Conservation (phyloP, 2,329 filamentous ascomycete species). For the Diaporthe sp. region DNA sequence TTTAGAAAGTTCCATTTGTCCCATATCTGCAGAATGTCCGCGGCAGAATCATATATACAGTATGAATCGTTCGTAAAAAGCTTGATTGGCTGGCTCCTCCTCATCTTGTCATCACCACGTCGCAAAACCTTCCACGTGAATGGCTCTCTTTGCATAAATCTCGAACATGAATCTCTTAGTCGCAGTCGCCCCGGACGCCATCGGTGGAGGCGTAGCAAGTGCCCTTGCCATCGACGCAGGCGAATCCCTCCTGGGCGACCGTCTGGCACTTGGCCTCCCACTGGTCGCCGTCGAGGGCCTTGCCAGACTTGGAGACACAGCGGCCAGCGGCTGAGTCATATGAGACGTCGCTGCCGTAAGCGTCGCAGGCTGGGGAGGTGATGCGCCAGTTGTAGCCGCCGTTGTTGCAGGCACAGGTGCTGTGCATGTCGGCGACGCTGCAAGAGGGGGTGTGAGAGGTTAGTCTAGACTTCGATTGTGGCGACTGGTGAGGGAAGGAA, state of each 20-base stretch:
- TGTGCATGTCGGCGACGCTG: constrained; percentile 43
- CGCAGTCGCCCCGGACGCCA: constrained; percentile 36
- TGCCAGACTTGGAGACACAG: constrained; percentile 36
- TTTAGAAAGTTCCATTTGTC: constrained; percentile 23
- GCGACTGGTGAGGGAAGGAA: neutral
- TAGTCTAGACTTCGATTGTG: neutral
- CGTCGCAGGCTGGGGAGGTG: constrained; percentile 40
- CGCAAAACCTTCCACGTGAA: neutral
- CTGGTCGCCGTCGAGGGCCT: constrained; percentile 40
- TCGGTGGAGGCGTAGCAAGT: constrained; percentile 39
- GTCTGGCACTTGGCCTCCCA: constrained; percentile 42
- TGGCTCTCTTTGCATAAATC: neutral
- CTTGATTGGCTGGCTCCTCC: neutral
- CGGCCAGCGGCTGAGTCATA: constrained; percentile 40
- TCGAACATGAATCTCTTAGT: neutral
- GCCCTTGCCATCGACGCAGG: constrained; percentile 42
- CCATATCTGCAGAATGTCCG: constrained; percentile 29
- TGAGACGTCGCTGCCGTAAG: constrained; percentile 37
- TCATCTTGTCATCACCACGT: constrained; percentile 8
- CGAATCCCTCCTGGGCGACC: constrained; percentile 39
- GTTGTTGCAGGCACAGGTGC: constrained; percentile 42
- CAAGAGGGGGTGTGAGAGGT: neutral
- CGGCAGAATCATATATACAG: constrained; percentile 31
- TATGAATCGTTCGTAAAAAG: constrained; percentile 29
- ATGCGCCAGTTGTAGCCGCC: constrained; percentile 45